A percentile compares a stretch with the other conserved stretches of the same genome.
These are phyloP conservation scores for Sechiopsis laciniata DNA, from an alignment of 306 rosid genomes.

Conservation along the genomic window DNA sequence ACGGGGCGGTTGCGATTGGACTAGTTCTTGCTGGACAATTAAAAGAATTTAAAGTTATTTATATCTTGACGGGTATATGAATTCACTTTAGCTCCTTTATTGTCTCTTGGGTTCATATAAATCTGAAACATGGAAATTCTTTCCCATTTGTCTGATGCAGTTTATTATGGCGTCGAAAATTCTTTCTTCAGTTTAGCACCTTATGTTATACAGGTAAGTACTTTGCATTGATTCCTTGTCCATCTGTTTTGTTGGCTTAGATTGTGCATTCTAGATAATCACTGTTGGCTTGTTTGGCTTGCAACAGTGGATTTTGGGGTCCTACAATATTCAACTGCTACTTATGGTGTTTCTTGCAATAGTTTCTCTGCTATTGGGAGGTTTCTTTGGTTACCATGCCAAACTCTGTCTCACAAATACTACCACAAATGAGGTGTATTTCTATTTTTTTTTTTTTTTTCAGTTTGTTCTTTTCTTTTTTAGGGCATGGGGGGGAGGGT, in stretches of 20 bases:
- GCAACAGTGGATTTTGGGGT: slow-evolving; percentile 74
- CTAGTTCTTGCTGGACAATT: slow-evolving; percentile 72
- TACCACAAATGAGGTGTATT: slow-evolving; percentile 84
- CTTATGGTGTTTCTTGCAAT: slow-evolving; percentile 76
- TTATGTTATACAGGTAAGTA: slow-evolving; percentile 66
- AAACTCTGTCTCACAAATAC: slow-evolving; percentile 80
- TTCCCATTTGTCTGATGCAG: slow-evolving; percentile 41
- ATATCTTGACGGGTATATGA: slow-evolving; percentile 65
- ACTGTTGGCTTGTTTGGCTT: slow-evolving; percentile 8
- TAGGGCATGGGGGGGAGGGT: not conserved
- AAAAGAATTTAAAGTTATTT: slow-evolving; percentile 52
- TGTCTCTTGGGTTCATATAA: not conserved
- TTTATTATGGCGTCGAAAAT: slow-evolving; percentile 71
- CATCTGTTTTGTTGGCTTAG: not conserved
- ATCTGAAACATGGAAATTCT: not conserved
- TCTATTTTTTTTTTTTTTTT: slow-evolving; percentile 7
- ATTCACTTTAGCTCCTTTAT: slow-evolving; percentile 10
- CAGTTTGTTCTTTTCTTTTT: not conserved
- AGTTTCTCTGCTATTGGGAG: slow-evolving; percentile 57
- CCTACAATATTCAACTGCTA: slow-evolving; percentile 82
- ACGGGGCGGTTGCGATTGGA: slow-evolving; percentile 63
- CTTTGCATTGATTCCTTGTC: slow-evolving; percentile 1
- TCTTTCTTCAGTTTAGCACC: slow-evolving; percentile 64
- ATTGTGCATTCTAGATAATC: slow-evolving; percentile 15
- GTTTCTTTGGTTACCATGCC: slow-evolving; percentile 85